A percentile compares a stretch with the other conserved stretches of the same genome.
Evolutionary conservation across 257 asterid genomes (phyloP).

Genomic region (Cinchona pubescens): DNA sequence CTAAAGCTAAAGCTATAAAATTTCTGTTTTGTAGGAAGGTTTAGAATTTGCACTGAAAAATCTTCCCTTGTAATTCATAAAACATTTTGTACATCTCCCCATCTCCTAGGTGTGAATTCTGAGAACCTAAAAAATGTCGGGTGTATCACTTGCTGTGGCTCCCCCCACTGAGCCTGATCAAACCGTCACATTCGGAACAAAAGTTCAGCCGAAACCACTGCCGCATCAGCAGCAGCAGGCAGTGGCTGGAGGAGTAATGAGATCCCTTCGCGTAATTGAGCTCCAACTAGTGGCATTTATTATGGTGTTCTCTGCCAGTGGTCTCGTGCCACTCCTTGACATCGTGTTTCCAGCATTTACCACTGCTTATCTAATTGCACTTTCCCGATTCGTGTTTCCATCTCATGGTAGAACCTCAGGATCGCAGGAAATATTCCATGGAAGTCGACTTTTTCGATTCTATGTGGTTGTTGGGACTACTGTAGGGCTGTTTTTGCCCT

Average conservation of each 20-base stretch:
- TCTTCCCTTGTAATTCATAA: background rate
- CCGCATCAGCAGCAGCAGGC: slow-evolving; percentile 6
- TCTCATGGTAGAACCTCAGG: slow-evolving; percentile 23
- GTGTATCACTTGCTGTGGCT: slow-evolving; percentile 52
- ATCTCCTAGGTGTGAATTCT: background rate
- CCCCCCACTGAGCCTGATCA: slow-evolving; percentile 31
- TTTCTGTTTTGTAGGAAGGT: background rate
- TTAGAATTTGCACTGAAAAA: background rate
- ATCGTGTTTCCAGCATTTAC: slow-evolving; percentile 62
- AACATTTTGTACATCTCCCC: background rate
- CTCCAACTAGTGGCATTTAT: slow-evolving; percentile 86
- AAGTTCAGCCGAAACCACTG: slow-evolving; percentile 5
- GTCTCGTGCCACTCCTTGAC: slow-evolving; percentile 74
- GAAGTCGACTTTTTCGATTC: slow-evolving; percentile 45
- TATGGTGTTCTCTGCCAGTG: slow-evolving; percentile 79
- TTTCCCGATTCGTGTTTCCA: slow-evolving; percentile 67
- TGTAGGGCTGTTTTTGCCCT: slow-evolving; percentile 68
- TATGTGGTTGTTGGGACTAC: slow-evolving; percentile 65
- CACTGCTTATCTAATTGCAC: slow-evolving; percentile 49
- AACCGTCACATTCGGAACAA: slow-evolving; percentile 1
- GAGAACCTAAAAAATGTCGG: slow-evolving; percentile 41
- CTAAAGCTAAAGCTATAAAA: background rate
- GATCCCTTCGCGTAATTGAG: slow-evolving; percentile 85
- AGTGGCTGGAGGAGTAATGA: slow-evolving; percentile 52
- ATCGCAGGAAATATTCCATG: slow-evolving; percentile 52